phyloP scores from a whole-genome alignment of 2,329 filamentous ascomycete species.

The Ophiostoma angusticollis region DNA sequence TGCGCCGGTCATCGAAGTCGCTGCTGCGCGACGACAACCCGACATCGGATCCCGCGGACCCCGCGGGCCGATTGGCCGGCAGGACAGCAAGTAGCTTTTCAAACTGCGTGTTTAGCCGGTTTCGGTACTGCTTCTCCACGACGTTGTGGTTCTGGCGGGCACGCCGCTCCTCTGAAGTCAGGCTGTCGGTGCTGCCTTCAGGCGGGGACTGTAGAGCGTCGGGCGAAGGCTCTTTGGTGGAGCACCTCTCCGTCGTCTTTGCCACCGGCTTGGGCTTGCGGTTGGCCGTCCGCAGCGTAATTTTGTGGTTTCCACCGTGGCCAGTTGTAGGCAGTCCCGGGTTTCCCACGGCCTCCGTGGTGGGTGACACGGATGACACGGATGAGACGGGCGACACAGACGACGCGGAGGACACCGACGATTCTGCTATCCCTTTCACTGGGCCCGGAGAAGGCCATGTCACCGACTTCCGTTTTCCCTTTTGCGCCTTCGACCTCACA shows the following conservation, averaged over 20 bases:
- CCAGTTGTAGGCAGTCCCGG: slow-evolving; percentile 5
- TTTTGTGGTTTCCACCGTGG: slow-evolving; percentile 12
- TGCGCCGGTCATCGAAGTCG: slow-evolving; percentile 19
- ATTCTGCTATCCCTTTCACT: slow-evolving; percentile 4
- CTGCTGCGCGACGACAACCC: not conserved
- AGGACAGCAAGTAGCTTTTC: slow-evolving; percentile 29
- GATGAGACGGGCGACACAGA: slow-evolving; percentile 6
- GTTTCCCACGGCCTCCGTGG: not conserved
- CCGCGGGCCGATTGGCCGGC: slow-evolving; percentile 16
- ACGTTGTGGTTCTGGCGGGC: slow-evolving; percentile 27
- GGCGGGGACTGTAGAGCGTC: slow-evolving; percentile 6
- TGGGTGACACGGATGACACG: not conserved
- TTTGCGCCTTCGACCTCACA: too few species aligned
- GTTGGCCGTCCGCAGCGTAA: slow-evolving; percentile 13
- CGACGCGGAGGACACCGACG: not conserved
- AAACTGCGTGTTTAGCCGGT: slow-evolving; percentile 33
- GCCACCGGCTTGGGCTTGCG: slow-evolving; percentile 10
- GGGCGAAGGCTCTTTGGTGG: not conserved
- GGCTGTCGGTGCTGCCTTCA: slow-evolving; percentile 6
- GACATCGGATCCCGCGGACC: not conserved
- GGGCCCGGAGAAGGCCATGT: too few species aligned
- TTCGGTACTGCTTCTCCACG: slow-evolving; percentile 36
- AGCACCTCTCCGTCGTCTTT: not conserved
- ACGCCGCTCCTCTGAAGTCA: slow-evolving; percentile 12
- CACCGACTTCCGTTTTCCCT: too few species aligned